Evolutionary conservation across 768 basidiomycete species (phyloP).

Genomic region (Cystofilobasidium capitatum): DNA sequence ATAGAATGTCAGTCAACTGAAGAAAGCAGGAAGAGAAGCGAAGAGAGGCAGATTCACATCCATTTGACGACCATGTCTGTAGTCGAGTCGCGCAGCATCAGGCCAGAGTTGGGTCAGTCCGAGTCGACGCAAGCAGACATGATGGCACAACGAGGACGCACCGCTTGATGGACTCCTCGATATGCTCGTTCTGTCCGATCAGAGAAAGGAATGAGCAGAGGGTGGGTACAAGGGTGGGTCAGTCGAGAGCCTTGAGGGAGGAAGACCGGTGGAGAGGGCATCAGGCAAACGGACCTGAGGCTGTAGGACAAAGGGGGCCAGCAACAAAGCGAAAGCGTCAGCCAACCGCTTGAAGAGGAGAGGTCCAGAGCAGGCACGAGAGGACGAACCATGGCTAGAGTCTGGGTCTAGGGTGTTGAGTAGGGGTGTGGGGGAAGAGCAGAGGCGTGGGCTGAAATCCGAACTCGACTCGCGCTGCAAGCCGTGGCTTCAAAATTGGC

Average conservation of each 20-base stretch:
- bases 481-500: too few species aligned
- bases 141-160: neutral
- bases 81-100: neutral
- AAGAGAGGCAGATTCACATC: neutral
- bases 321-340: neutral
- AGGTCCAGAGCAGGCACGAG: neutral
- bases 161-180: slow-evolving; percentile 87
- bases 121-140: neutral
- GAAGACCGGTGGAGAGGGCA: neutral
- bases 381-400: neutral
- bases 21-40: neutral
- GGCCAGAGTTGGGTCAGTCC: neutral
- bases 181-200: slow-evolving; percentile 82
- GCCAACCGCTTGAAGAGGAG: neutral
- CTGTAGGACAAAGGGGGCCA: neutral
- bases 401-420: neutral
- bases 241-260: neutral
- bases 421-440: neutral
- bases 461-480: too few species aligned
- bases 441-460: too few species aligned
- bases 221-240: neutral
- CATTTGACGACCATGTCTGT: slow-evolving; percentile 28
- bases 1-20: neutral
- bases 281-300: slow-evolving; percentile 12
- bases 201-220: neutral